These are phyloP conservation scores for Cladosporium velox DNA, from an alignment of 2,329 filamentous ascomycete species.

Conservation along the genomic window DNA sequence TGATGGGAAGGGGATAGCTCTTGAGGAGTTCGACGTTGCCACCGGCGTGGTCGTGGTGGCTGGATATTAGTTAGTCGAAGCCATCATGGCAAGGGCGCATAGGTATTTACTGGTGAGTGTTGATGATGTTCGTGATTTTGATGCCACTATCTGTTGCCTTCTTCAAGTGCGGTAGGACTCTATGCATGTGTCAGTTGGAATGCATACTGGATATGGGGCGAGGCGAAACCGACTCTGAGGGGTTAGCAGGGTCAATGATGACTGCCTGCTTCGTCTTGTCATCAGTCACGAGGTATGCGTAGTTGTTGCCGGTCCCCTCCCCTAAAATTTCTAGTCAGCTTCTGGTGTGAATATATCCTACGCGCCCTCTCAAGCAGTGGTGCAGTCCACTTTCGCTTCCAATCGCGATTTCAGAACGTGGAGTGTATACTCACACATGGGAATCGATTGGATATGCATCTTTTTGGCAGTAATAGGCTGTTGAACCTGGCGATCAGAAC, in stretches of 20 bases:
- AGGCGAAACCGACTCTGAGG: constrained; percentile 58
- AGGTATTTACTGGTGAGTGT: constrained; percentile 84
- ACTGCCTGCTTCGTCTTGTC: constrained; percentile 53
- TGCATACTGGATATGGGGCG: constrained; percentile 44
- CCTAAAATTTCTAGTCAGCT: constrained; percentile 49
- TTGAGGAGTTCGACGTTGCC: constrained; percentile 78
- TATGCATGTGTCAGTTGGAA: constrained; percentile 34
- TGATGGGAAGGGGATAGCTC: constrained; percentile 68
- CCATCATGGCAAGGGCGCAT: not conserved
- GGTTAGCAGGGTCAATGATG: constrained; percentile 79
- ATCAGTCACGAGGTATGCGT: constrained; percentile 66
- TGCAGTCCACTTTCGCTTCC: not conserved
- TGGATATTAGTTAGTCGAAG: constrained; percentile 41
- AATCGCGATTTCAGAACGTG: not conserved
- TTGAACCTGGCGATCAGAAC: not conserved
- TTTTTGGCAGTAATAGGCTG: constrained; percentile 24
- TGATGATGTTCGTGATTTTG: constrained; percentile 85
- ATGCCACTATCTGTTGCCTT: constrained; percentile 72
- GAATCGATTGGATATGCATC: constrained; percentile 87
- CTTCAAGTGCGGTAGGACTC: constrained; percentile 67
- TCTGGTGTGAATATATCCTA: not conserved
- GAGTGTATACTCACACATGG: constrained; percentile 69
- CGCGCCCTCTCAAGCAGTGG: not conserved
- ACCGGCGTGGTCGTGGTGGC: constrained; percentile 92
- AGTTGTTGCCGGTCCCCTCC: constrained; percentile 78